These are phyloP conservation scores for Amanita exitialis DNA, from an alignment of 768 basidiomycete genomes.

Conservation along the genomic window DNA sequence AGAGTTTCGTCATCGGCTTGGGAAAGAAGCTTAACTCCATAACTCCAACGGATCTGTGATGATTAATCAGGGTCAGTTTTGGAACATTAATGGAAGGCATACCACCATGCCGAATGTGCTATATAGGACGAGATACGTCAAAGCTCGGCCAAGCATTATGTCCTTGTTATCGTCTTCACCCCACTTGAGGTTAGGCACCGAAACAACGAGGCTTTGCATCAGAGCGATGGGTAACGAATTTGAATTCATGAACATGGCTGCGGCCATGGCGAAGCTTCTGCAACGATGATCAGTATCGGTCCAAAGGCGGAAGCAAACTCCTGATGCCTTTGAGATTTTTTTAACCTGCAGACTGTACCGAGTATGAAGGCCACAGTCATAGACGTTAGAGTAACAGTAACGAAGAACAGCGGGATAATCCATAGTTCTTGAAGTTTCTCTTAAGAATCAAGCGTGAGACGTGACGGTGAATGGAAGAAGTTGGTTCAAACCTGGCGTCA, in stretches of 20 bases:
- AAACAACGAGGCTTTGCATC: conserved; percentile 81
- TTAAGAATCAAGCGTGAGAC: conserved; percentile 14
- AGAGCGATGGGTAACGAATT: conserved; percentile 93
- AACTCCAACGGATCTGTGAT: conserved; percentile 75
- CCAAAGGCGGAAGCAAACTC: neutral
- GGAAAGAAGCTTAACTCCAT: conserved; percentile 76
- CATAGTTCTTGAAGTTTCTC: conserved; percentile 75
- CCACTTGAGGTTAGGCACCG: conserved; percentile 80
- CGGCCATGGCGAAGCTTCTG: conserved; percentile 73
- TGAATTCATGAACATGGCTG: conserved; percentile 88
- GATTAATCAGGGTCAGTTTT: conserved; percentile 14
- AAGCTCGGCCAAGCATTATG: conserved; percentile 84
- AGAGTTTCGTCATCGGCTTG: conserved; percentile 47
- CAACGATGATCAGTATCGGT: neutral
- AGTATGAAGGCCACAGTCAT: conserved; percentile 58
- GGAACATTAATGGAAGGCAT: conserved; percentile 17
- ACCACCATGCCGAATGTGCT: conserved; percentile 96
- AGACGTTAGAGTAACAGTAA: conserved; percentile 63
- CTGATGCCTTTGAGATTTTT: conserved; percentile 60
- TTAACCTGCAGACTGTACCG: conserved; percentile 55
- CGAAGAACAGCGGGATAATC: conserved; percentile 82
- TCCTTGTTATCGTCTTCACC: conserved; percentile 69
- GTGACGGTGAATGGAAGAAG: neutral
- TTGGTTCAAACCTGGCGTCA: conserved; percentile 51
- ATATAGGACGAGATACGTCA: conserved; percentile 86